Base-by-base conservation (phyloP, 768 basidiomycete genomes). In the Rhodosporidiobolus sp. region DNA sequence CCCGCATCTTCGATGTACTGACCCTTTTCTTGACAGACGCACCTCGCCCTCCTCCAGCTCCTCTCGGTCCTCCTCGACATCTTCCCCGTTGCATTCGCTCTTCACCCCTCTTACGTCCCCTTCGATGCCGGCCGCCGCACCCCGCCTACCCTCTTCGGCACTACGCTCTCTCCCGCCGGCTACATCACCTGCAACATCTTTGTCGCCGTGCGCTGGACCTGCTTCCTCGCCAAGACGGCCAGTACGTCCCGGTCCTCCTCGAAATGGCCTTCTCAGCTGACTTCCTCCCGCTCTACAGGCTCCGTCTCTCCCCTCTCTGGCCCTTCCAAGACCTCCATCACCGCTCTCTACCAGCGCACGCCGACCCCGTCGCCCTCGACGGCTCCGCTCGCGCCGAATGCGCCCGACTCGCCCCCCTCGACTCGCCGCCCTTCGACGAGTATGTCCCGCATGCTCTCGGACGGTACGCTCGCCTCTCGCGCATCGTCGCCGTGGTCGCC, bases 21-120 rank as follows among this genome's bases (percentile, higher is more conserved):
- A 53, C 26, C 17, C 49, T 26, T 3, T 20, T 3, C 9, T 28
- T 3, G 3, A 22, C 54, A 73, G 72, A 1, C n/a, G 2, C 38
- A n/a, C 24, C 38, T 73, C 34, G 1, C 62, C 11, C 1, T 49
- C 10, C 35, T 55, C 0, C 69, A 70, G 26, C 3, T 30, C 4
- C 19, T 70, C 30, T 50, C 64, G 32, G n/a, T 66, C 26, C 12
- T 63, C 1, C 46, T 67, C 28, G 69, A 63, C 56, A 56, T 74
- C 61, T 24, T 60, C 22, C 48, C 73, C 11, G 20, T 56, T 45
- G 56, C 65, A 4, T 24, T 69, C 7, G 68, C 72, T 9, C 20
- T 66, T 3, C 16, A 32, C 4, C 11, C 35, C 4, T 46, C 55
- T 53, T 73, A 69, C 49, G 4, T n/a, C 7, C 38, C 17, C 1